Conservation (phyloP, 148 eudicot genomes). For the Arbutus unedo region DNA sequence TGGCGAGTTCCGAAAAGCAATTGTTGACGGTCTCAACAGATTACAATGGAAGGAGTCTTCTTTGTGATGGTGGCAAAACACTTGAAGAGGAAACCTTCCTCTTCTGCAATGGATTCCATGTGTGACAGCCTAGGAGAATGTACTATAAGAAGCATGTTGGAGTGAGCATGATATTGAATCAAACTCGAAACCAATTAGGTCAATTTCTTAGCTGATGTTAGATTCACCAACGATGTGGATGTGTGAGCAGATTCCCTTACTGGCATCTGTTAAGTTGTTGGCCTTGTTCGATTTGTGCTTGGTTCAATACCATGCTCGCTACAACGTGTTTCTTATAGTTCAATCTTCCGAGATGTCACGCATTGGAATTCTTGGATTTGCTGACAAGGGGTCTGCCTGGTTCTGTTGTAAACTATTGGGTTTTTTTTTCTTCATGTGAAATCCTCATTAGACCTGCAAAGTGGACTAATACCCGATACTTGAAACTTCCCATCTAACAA, state of each 20-base stretch:
- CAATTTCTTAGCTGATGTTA: too few relatives aligned
- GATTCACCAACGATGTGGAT: too few relatives aligned
- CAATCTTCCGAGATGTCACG: background rate
- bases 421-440: background rate
- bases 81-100: slow-evolving; percentile 4
- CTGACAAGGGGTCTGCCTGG: background rate
- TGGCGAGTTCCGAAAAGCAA: slow-evolving; percentile 74
- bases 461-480: background rate
- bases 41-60: slow-evolving; percentile 72
- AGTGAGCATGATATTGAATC: too few relatives aligned
- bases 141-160: background rate
- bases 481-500: background rate
- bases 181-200: too few relatives aligned
- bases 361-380: background rate
- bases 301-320: background rate
- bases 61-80: slow-evolving; percentile 27
- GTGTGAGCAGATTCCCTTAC: background rate
- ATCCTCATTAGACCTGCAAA: slow-evolving; percentile 10
- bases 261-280: background rate
- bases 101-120: background rate
- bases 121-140: background rate
- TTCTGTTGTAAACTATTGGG: background rate
- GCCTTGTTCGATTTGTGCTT: background rate
- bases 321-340: background rate
- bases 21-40: slow-evolving; percentile 80